Base-by-base conservation (phyloP, 306 rosid species). In the Trifolium dubium region DNA sequence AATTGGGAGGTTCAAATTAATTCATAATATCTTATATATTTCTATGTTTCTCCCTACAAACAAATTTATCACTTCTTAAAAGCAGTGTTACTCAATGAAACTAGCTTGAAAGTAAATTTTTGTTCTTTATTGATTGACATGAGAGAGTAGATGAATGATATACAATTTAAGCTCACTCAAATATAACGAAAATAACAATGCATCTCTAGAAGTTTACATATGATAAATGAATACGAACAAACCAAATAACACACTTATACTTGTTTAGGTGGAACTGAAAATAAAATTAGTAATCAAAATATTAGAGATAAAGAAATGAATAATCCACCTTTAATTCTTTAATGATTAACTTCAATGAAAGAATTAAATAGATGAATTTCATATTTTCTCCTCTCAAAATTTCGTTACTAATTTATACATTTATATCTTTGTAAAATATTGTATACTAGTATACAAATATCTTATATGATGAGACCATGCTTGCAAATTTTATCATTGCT, bases 401-500 rank as follows among this genome's bases (percentile, higher is more conserved):
- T n/a, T 53, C 2, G 3, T 6, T 19, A 59, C 65, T 13, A 31
- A 5, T 59, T 60, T 60, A 58, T 13, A 13, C 12, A 11, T 30
- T n/a, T n/a, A n/a, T 59, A 9, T 59, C 30, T 31, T 30, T 30
- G 2, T 12, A 59, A 11, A 40, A 59, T 30, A 59, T 34, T 62
- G 67, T 32, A 14, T 32, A 55, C 34, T 23, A 55, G 5, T 28
- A 55, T 19, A 55, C 34, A 55, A 23, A 4, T 28, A 56, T 15
- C 44, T 34, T 62, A 34, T 34, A 9, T 23, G 23, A 10, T 40
- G 9, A 65, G 7, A 39, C 50, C 34, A 18, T 40, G 6, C 37
- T 46, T 29, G 58, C n/a, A 66, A 66, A 23, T 66, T 59, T 59
- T 59, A 59, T 55, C 61, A 14, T 55, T 55, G 23, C 4, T 55